Conservation (phyloP, 1,284 basidiomycete species). For the Irpex sp. region DNA sequence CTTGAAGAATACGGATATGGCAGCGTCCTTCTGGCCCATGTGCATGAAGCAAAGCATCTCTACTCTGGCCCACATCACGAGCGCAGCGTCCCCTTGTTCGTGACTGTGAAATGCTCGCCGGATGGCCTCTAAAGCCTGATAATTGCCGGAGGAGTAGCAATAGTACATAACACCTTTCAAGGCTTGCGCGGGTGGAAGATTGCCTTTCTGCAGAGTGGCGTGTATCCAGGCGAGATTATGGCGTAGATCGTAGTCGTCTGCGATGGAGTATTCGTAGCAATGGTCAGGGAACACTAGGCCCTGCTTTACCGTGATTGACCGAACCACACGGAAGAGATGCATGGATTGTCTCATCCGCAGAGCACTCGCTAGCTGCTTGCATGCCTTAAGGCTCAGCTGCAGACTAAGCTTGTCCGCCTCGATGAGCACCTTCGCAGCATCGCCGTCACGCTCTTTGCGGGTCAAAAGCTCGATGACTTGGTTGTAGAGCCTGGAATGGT, state of each 20-base stretch:
- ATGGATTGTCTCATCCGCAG: too few relatives aligned
- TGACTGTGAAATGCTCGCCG: slow-evolving; percentile 17
- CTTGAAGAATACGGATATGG: slow-evolving; percentile 26
- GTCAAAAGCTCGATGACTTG: not conserved
- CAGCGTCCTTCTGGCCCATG: slow-evolving; percentile 16
- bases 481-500: not conserved
- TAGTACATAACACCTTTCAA: not conserved
- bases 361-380: too few relatives aligned
- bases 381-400: not conserved
- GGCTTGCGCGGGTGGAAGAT: not conserved
- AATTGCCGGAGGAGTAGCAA: slow-evolving; percentile 2
- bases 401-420: not conserved
- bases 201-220: not conserved
- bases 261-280: not conserved
- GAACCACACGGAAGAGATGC: too few relatives aligned
- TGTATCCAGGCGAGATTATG: not conserved
- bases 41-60: slow-evolving; percentile 33
- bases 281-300: not conserved
- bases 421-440: not conserved
- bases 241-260: not conserved
- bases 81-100: slow-evolving; percentile 1
- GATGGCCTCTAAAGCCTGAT: slow-evolving; percentile 14
- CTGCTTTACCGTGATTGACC: not conserved
- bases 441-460: not conserved
- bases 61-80: slow-evolving; percentile 31